A percentile compares a stretch with the other conserved stretches of the same genome.
Evolutionary conservation across 495 filamentous ascomycete genomes (phyloP).

Genomic region (Copromyces sp.): DNA sequence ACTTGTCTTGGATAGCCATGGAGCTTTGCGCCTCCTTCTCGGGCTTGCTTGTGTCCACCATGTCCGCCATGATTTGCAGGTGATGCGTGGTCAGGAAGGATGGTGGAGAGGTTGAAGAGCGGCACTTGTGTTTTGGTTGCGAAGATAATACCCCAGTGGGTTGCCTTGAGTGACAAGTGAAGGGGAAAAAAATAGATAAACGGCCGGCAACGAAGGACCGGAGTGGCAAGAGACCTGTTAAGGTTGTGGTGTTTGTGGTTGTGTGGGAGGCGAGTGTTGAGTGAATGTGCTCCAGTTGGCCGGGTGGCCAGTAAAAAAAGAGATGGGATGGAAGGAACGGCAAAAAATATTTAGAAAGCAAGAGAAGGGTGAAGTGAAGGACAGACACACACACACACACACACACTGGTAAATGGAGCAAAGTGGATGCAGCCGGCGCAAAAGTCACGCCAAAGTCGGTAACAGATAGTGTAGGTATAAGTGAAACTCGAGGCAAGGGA

Average conservation of each 20-base stretch:
- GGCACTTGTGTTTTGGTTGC: background rate
- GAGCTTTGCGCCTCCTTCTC: background rate
- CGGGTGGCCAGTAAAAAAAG: background rate
- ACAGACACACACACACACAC: too few relatives aligned
- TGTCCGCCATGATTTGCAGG: background rate
- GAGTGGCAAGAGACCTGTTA: background rate
- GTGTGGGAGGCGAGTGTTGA: background rate
- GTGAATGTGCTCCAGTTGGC: background rate
- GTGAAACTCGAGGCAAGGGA: background rate
- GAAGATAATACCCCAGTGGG: background rate
- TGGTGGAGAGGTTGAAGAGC: background rate
- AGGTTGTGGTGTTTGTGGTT: background rate
- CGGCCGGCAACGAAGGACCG: background rate
- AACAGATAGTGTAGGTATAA: background rate
- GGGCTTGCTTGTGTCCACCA: background rate
- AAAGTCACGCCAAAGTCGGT: background rate
- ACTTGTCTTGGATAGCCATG: background rate
- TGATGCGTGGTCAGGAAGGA: background rate
- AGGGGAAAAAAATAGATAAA: background rate
- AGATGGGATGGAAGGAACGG: background rate
- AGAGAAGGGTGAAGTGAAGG: background rate
- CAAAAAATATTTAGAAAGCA: background rate
- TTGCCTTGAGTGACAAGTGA: background rate
- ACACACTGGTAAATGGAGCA: background rate
- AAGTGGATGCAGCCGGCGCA: background rate